Base-by-base conservation (phyloP, 2,329 filamentous ascomycete species). In the Xylariaceae sp. region DNA sequence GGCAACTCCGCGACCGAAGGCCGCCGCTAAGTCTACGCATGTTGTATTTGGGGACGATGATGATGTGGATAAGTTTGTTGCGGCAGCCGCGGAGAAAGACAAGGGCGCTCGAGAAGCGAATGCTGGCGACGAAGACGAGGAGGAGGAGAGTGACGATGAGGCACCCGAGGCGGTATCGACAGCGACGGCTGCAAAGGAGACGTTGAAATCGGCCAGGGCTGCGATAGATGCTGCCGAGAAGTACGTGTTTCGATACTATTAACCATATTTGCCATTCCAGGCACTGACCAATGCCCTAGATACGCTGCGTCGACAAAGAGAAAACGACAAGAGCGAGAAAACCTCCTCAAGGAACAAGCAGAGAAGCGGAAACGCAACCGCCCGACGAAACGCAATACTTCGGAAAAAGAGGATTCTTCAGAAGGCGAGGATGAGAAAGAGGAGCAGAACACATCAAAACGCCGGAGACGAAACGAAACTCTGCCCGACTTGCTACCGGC, bases 151-250 rank as follows among this genome's bases (percentile, higher is more conserved):
- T 11, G 79, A 78, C 37, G 82, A 85, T 49, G 82, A 81, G 44
- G 82, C 82, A 0, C 83, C 83, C 7, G 84, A 86, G 69, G 83
- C 81, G 3, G 78, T 86, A n/a, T 85, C 83, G 0, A 82, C 82
- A 1, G 70, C 73, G 11, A 75, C 76, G 44, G 81, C 78, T 3
- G 82, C 81, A 1, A 76, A 74, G 12, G 74, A 79, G 56, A 73
- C 76, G 19, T 76, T 78, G 58, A 76, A 79, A 63, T 76, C 78
- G 3, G 74, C 76, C 1, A 75, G 80, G 58, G 77, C 75, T 12
- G 77, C 78, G 33, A 75, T 78, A 56, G 79, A 80, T 56, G 81
- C 79, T 19, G 79, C 78, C 6, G 78, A 81, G 64, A 75, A 81
- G 83, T 86, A 71, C 61, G 81, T 71, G 12, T 24, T 6, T 9